A percentile compares a stretch with the other conserved stretches of the same genome.
Evolutionary conservation across 371 early-diverging fungal species (phyloP).

Genomic region (Nematocida ausubeli): DNA sequence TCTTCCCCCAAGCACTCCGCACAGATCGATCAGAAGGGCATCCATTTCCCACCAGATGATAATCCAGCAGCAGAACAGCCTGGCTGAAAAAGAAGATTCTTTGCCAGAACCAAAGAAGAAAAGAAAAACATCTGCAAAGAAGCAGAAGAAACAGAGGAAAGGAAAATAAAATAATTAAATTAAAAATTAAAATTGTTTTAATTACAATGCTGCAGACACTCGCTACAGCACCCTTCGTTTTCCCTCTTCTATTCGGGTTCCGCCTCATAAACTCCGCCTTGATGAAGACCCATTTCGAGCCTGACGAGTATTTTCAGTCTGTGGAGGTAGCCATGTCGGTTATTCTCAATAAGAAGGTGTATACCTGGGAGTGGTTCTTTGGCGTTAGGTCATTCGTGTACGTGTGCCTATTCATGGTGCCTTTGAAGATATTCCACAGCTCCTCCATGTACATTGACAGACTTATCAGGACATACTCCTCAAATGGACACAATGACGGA

Average conservation of each 20-base stretch:
- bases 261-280: constrained; percentile 13
- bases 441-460: not conserved
- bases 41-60: constrained; percentile 37
- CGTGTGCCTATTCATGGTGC: constrained; percentile 18
- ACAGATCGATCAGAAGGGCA: constrained; percentile 25
- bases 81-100: not conserved
- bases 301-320: constrained; percentile 53
- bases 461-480: not conserved
- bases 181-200: constrained; percentile 7
- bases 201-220: not conserved
- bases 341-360: constrained; percentile 11
- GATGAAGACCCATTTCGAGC: constrained; percentile 38
- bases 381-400: constrained; percentile 34
- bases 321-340: constrained; percentile 32
- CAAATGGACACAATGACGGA: not conserved
- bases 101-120: constrained; percentile 10
- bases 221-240: not conserved
- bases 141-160: not conserved
- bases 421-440: not conserved
- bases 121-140: not conserved
- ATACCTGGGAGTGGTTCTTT: constrained; percentile 53
- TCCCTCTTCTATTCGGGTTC: not conserved
- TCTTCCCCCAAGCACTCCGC: not conserved
- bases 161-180: not conserved
- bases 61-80: not conserved